Evolutionary conservation across 2,329 filamentous ascomycete species (phyloP).

Genomic region (Colletotrichum sp.): DNA sequence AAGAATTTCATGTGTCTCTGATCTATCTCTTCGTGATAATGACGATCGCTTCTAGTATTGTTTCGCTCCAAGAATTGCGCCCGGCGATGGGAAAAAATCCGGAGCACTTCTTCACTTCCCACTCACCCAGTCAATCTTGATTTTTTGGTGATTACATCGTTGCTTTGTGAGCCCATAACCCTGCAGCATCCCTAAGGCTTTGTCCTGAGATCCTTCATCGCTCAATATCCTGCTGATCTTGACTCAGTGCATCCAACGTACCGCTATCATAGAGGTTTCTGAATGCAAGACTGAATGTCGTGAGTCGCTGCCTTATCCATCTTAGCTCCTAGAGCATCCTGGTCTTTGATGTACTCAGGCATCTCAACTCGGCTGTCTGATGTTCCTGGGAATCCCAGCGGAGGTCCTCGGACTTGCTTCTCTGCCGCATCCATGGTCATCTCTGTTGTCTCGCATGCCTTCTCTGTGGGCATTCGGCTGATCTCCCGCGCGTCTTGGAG

Average conservation of each 20-base stretch:
- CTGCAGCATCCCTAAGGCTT: fast-evolving
- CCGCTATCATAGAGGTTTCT: neutral
- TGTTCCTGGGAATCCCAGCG: neutral
- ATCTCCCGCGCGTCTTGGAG: neutral
- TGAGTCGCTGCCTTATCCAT: neutral
- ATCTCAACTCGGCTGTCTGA: neutral
- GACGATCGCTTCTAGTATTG: neutral
- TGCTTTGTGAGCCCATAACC: fast-evolving
- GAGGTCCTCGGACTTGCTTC: neutral
- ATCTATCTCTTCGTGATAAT: neutral
- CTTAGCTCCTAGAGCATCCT: neutral
- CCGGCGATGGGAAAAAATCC: neutral
- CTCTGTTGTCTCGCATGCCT: neutral
- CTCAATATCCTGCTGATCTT: neutral
- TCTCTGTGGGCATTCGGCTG: neutral
- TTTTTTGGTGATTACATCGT: neutral
- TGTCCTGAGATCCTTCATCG: neutral
- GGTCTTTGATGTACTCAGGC: neutral
- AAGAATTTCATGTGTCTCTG: neutral
- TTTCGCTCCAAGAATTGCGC: fast-evolving
- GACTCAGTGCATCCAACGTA: fast-evolving
- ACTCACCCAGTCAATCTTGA: neutral
- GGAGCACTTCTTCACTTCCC: neutral
- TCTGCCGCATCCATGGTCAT: neutral
- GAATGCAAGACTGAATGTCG: neutral